Conservation (phyloP, 2,329 filamentous ascomycete genomes). For the Phialophora chinensis region DNA sequence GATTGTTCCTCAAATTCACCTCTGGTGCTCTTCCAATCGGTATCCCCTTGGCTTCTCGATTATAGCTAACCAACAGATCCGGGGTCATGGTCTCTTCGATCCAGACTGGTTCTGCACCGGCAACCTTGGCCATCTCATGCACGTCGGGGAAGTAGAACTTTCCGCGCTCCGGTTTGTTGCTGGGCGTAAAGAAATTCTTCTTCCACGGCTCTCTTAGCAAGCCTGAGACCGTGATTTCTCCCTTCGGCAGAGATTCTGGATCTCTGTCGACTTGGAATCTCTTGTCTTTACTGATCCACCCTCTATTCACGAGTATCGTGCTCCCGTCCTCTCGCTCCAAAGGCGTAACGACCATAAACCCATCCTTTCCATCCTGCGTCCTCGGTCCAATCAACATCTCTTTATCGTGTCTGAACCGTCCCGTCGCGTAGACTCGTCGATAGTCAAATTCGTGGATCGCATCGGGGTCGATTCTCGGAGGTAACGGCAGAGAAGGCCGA, state of each 20-base stretch:
- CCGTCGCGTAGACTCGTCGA: conserved; percentile 77
- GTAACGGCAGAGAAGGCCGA: conserved; percentile 82
- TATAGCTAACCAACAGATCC: conserved; percentile 75
- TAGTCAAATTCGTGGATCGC: conserved; percentile 91
- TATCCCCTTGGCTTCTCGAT: conserved; percentile 78
- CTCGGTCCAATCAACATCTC: conserved; percentile 97
- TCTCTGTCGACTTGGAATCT: conserved; percentile 66
- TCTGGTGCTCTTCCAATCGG: conserved; percentile 87
- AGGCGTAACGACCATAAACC: conserved; percentile 89
- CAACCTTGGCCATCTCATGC: conserved; percentile 81
- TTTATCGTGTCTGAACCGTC: conserved; percentile 79
- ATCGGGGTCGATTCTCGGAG: conserved; percentile 78
- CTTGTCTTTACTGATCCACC: conserved; percentile 85
- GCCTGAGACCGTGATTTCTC: conserved; percentile 79
- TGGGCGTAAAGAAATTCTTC: conserved; percentile 97
- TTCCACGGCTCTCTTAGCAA: conserved; percentile 88
- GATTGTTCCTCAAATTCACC: conserved; percentile 94
- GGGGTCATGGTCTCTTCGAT: conserved; percentile 93
- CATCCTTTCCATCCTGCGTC: conserved; percentile 85
- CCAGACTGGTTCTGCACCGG: conserved; percentile 87
- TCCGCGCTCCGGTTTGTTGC: conserved; percentile 79
- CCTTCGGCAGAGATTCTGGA: conserved; percentile 68
- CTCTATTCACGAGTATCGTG: conserved; percentile 84
- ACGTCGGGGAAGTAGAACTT: conserved; percentile 98
- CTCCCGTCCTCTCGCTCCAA: conserved; percentile 71